phyloP scores from a whole-genome alignment of 2,329 filamentous ascomycete genomes.

The Alternaria ethzedia region DNA sequence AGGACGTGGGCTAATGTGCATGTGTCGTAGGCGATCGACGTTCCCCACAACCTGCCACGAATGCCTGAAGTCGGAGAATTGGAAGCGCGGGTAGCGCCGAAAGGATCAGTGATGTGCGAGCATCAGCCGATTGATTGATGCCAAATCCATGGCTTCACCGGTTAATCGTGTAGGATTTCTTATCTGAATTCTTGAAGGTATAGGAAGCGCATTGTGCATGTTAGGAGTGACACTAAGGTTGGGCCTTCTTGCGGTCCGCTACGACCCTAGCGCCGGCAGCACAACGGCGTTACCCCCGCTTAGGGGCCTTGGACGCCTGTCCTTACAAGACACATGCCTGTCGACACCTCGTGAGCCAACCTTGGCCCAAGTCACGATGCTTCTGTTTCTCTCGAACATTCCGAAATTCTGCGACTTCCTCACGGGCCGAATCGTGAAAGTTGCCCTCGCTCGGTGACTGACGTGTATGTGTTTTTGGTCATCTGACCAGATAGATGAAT shows the following conservation, averaged over 20 bases:
- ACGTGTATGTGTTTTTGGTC: not conserved
- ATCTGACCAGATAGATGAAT: not conserved
- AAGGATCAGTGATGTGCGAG: not conserved
- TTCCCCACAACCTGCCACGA: slow-evolving; percentile 1
- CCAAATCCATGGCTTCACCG: not conserved
- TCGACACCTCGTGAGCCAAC: not conserved
- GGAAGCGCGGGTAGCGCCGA: not conserved
- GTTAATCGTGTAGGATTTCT: not conserved
- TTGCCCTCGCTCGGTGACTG: not conserved
- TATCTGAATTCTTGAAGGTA: not conserved
- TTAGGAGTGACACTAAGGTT: not conserved
- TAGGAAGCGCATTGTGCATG: not conserved
- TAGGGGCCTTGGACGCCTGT: not conserved
- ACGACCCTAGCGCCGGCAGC: not conserved
- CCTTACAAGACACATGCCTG: not conserved
- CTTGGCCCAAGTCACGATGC: not conserved
- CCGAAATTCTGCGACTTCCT: not conserved
- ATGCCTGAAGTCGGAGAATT: slow-evolving; percentile 1
- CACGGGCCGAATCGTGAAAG: not conserved
- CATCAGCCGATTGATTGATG: not conserved
- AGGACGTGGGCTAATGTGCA: slow-evolving; percentile 4
- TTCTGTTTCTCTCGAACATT: not conserved
- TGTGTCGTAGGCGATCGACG: slow-evolving; percentile 9
- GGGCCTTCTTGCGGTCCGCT: not conserved
- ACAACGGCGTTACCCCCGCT: not conserved